Conservation (phyloP, 331 rosid species). For the Acacia pycnantha region DNA sequence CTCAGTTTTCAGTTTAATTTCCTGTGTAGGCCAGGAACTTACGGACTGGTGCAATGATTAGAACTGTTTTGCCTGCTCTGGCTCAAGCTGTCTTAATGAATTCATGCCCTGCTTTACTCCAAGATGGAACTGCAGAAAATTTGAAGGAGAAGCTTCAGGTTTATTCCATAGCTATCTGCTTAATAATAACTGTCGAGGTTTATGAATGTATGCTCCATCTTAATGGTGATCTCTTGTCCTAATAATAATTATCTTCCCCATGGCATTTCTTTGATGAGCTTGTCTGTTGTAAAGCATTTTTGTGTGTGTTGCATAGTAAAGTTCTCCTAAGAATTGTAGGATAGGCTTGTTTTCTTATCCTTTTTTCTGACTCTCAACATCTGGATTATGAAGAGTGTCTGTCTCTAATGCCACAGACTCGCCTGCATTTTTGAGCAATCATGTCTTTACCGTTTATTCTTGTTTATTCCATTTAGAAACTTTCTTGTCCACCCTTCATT, state of each 20-base stretch:
- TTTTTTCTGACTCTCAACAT: background rate
- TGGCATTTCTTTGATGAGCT: slow-evolving; percentile 13
- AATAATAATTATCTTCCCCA: background rate
- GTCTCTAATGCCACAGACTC: background rate
- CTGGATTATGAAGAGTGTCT: background rate
- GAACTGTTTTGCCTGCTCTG: slow-evolving; percentile 88
- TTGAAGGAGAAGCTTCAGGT: slow-evolving; percentile 87
- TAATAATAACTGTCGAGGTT: slow-evolving; percentile 2
- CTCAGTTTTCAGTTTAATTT: slow-evolving; percentile 19
- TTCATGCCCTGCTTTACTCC: slow-evolving; percentile 43
- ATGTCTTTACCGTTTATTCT: background rate
- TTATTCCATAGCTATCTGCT: slow-evolving; percentile 17
- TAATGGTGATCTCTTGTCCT: slow-evolving; percentile 4
- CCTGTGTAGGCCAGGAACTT: slow-evolving; percentile 71
- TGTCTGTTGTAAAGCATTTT: background rate
- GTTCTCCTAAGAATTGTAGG: background rate
- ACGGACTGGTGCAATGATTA: slow-evolving; percentile 91
- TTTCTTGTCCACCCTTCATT: background rate
- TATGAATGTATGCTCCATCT: background rate
- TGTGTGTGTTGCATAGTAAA: background rate
- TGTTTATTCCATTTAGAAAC: background rate
- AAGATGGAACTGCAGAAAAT: slow-evolving; percentile 52
- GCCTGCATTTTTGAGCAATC: background rate
- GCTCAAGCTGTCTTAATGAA: slow-evolving; percentile 80
- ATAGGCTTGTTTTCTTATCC: background rate